phyloP scores from a whole-genome alignment of 2,329 filamentous ascomycete genomes.

The Colletotrichum aenigma region DNA sequence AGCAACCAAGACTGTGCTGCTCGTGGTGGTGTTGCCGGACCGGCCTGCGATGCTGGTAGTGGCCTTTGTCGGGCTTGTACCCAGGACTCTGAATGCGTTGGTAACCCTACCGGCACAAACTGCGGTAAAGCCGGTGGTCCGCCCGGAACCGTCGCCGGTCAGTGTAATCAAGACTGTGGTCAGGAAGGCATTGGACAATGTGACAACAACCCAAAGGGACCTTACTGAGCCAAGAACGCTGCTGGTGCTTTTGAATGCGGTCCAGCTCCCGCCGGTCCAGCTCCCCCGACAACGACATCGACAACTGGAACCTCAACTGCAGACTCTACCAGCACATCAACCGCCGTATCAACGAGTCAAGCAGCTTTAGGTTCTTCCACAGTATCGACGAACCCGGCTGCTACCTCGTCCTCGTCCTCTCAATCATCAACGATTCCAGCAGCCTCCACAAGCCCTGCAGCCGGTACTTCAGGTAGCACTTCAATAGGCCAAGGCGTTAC shows the following conservation, averaged over 20 bases:
- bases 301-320: neutral
- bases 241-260: neutral
- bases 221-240: neutral
- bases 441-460: neutral
- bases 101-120: neutral
- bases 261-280: neutral
- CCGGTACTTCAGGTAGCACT: neutral
- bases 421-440: neutral
- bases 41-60: neutral
- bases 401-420: neutral
- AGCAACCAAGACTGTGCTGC: neutral
- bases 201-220: neutral
- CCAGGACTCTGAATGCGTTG: neutral
- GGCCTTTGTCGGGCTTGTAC: neutral
- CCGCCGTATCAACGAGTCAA: neutral
- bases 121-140: neutral
- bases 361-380: neutral
- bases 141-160: fast-evolving
- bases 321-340: neutral
- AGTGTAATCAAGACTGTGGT: neutral
- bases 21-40: neutral
- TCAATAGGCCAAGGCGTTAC: neutral
- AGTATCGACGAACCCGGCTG: neutral
- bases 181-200: neutral
- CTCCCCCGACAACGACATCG: neutral